Conservation (phyloP, 2,329 filamentous ascomycete species). For the Pseudogymnoascus sp. region DNA sequence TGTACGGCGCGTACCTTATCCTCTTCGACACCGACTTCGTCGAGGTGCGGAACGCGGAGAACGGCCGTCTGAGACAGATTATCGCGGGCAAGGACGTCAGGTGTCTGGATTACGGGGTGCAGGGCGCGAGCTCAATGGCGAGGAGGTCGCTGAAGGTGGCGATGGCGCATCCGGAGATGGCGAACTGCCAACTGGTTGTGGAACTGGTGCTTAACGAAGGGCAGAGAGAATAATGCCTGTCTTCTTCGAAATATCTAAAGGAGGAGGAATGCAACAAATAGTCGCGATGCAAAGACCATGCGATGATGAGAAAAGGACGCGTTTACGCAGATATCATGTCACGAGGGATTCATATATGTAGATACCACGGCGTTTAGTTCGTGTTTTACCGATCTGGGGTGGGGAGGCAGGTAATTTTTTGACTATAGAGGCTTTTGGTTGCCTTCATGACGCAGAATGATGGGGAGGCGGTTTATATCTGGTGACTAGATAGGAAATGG, state of each 20-base stretch:
- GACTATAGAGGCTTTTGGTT: constrained; percentile 4
- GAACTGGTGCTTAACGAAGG: constrained; percentile 91
- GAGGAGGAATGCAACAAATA: neutral
- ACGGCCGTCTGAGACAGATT: constrained; percentile 86
- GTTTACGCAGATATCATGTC: constrained; percentile 1
- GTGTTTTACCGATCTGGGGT: neutral
- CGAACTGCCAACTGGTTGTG: constrained; percentile 78
- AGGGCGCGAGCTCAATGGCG: constrained; percentile 47
- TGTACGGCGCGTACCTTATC: constrained; percentile 85
- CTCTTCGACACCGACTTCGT: constrained; percentile 96
- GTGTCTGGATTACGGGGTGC: constrained; percentile 76
- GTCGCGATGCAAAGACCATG: neutral
- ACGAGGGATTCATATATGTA: constrained; percentile 3
- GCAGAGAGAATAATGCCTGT: constrained; percentile 37
- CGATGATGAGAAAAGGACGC: neutral
- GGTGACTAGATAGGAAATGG: neutral
- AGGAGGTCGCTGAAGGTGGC: constrained; percentile 80
- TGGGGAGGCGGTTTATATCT: neutral
- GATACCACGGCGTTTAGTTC: constrained; percentile 3
- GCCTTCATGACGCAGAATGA: neutral
- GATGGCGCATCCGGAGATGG: constrained; percentile 86
- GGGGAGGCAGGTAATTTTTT: constrained; percentile 1
- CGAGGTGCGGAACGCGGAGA: constrained; percentile 93
- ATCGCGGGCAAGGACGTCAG: constrained; percentile 86
- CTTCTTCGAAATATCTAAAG: neutral